These are phyloP conservation scores for Penicillium egyptiacum DNA, from an alignment of 495 filamentous ascomycete genomes.

Conservation along the genomic window DNA sequence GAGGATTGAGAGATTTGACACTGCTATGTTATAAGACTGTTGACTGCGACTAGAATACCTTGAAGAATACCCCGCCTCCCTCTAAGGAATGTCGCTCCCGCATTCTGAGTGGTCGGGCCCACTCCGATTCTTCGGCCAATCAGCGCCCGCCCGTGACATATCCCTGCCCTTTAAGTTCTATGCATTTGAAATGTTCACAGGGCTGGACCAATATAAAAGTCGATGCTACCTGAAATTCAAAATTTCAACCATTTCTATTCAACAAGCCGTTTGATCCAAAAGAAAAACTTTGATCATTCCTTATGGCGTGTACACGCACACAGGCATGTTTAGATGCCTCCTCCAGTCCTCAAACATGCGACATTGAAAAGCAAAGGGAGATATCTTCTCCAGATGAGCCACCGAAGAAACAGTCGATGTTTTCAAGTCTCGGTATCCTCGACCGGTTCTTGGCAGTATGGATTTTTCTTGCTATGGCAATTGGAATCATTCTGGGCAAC, in stretches of 20 bases:
- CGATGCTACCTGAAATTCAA: too few relatives aligned
- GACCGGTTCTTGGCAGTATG: constrained; percentile 80
- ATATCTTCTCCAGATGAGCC: constrained; percentile 2
- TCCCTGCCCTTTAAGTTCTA: neutral
- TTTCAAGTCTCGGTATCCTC: constrained; percentile 62
- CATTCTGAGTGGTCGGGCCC: neutral
- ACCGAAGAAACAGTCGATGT: constrained; percentile 29
- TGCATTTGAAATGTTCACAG: neutral
- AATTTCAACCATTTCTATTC: neutral
- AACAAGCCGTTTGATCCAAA: too few relatives aligned
- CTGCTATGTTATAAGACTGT: neutral
- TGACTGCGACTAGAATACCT: neutral
- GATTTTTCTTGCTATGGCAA: constrained; percentile 83
- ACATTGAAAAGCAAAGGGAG: constrained; percentile 22
- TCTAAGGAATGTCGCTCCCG: neutral
- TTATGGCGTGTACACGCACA: neutral
- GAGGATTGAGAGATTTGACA: neutral
- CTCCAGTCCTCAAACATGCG: neutral
- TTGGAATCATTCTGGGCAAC: constrained; percentile 80
- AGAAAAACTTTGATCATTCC: neutral
- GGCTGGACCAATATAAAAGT: neutral
- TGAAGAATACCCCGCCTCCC: constrained; percentile 7
- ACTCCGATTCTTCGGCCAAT: neutral
- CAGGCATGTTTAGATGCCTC: neutral
- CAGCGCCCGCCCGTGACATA: constrained; percentile 8